Base-by-base conservation (phyloP, 306 rosid species). In the Sicyos baderoa region DNA sequence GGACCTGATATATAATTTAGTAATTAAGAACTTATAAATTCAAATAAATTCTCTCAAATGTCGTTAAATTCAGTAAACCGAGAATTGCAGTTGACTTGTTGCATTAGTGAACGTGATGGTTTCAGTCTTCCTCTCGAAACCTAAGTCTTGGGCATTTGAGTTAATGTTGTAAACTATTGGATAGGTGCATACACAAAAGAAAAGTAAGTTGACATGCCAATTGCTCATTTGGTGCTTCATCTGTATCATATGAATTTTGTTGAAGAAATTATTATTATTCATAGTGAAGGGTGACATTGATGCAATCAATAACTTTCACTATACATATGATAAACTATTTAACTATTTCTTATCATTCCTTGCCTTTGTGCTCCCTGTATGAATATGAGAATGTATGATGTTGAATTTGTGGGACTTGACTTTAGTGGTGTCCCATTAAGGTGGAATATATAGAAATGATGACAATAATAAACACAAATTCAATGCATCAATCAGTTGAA, bases 381-480 rank as follows among this genome's bases (percentile, higher is more conserved):
- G 3, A 51, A n/a, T 3, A 57, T 17, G 50, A n/a, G 50, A 62
- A 62, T 62, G 14, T 10, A 10, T 40, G 52, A 63, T 63, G 29
- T 11, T 40, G 69, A 63, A 63, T 63, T 18, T 63, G 52, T 19
- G 52, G 52, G 53, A 63, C 10, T 63, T 63, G 70, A 65, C 70
- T 13, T 12, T 37, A 65, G 70, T 65, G 54, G 13, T 65, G 54
- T 21, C 54, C 50, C 70, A 42, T 65, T 65, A 47, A 42, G 42
- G 42, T 40, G n/a, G 17, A 2, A 40, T 42, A 63, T 63, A 14
- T 6, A 59, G 16, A 58, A 16, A 15, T 14, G 19, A 15, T 23
- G 12, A 15, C 3, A 15, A 14, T 29, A 27, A 59, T 15, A 59
- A 44, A 44, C n/a, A 9, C 7, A 63, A 17, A 40, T 42, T 45